A percentile compares a stretch with the other conserved stretches of the same genome.
Evolutionary conservation across 352 stramenopile genomes (phyloP).

Genomic region (Phytophthora hibernalis): DNA sequence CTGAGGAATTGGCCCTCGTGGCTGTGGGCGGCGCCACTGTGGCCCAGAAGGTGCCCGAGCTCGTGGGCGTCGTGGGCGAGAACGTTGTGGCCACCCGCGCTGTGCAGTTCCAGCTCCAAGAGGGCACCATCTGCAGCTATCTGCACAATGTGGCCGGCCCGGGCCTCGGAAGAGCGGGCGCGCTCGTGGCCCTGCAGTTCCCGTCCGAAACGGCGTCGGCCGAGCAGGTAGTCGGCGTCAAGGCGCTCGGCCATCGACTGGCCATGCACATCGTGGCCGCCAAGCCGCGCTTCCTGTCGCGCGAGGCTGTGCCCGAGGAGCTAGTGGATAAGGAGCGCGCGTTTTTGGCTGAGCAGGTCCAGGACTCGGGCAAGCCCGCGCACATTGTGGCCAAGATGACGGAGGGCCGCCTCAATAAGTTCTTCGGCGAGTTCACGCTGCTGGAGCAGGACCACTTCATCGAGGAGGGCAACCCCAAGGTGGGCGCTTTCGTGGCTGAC

Average conservation of each 20-base stretch:
- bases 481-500: slow-evolving; percentile 78
- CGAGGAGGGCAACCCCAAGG: slow-evolving; percentile 92
- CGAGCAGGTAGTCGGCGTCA: slow-evolving; percentile 63
- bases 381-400: slow-evolving; percentile 96
- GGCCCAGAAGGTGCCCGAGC: slow-evolving; percentile 73
- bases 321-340: slow-evolving; percentile 92
- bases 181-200: slow-evolving; percentile 92
- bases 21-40: slow-evolving; percentile 69
- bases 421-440: slow-evolving; percentile 94
- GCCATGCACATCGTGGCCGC: slow-evolving; percentile 97
- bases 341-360: slow-evolving; percentile 91
- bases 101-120: slow-evolving; percentile 69
- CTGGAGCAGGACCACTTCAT: slow-evolving; percentile 95
- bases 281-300: slow-evolving; percentile 91
- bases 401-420: slow-evolving; percentile 93
- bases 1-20: slow-evolving; percentile 53
- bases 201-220: slow-evolving; percentile 49
- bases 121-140: slow-evolving; percentile 87
- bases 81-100: slow-evolving; percentile 85
- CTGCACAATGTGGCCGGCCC: slow-evolving; percentile 81
- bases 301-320: slow-evolving; percentile 84
- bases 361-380: slow-evolving; percentile 86
- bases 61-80: slow-evolving; percentile 88
- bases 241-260: slow-evolving; percentile 91
- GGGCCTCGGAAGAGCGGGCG: slow-evolving; percentile 81